These are phyloP conservation scores for Hawksworthiomyces lignivorus DNA, from an alignment of 2,329 filamentous ascomycete genomes.

Conservation along the genomic window DNA sequence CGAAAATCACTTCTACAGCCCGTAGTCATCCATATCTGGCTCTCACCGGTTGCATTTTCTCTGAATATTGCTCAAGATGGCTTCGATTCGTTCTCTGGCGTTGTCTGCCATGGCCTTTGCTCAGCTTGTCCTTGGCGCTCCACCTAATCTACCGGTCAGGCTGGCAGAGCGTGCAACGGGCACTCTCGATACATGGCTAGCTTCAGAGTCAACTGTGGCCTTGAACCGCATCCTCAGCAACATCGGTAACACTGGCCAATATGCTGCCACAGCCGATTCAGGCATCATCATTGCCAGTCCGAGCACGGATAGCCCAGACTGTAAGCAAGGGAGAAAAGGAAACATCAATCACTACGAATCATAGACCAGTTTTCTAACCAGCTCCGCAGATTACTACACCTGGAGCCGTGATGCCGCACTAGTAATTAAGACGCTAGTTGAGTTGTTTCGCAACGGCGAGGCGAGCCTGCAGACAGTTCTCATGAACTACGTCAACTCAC, in stretches of 20 bases:
- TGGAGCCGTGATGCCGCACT: conserved; percentile 72
- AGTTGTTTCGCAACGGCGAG: conserved; percentile 47
- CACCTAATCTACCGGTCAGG: background rate
- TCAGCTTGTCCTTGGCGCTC: conserved; percentile 5
- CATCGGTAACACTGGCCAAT: conserved; percentile 47
- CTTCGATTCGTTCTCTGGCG: conserved; percentile 7
- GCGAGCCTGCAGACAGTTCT: conserved; percentile 48
- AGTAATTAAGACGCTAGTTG: conserved; percentile 60
- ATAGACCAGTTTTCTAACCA: background rate
- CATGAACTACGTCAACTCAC: conserved; percentile 59
- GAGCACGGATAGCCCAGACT: conserved; percentile 45
- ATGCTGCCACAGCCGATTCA: conserved; percentile 36
- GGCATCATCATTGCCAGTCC: conserved; percentile 53
- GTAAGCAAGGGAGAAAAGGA: no score
- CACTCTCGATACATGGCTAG: conserved; percentile 42
- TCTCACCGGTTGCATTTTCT: no score
- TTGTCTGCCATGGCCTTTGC: conserved; percentile 6
- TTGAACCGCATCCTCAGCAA: conserved; percentile 48
- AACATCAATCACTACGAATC: background rate
- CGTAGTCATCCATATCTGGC: no score
- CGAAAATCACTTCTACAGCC: no score
- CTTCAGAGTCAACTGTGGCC: conserved; percentile 43
- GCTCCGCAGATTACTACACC: conserved; percentile 54
- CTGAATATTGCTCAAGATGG: no score
- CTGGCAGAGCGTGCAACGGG: background rate